A percentile compares a stretch with the other conserved stretches of the same genome.
These are phyloP conservation scores for Russula sp. DNA, from an alignment of 768 basidiomycete species.

Conservation along the genomic window DNA sequence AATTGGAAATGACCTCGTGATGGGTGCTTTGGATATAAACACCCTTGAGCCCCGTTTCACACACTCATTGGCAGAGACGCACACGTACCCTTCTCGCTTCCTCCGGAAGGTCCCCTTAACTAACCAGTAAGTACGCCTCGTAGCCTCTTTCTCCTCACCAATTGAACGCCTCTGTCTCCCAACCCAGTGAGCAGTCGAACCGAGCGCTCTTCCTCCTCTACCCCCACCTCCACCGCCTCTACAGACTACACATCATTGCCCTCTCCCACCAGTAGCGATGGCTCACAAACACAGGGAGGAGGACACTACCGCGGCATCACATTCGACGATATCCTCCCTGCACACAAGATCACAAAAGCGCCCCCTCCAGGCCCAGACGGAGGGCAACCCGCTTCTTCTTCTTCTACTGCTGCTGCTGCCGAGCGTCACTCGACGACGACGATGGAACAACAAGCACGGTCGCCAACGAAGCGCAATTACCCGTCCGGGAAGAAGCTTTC, in stretches of 20 bases:
- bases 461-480: not conserved
- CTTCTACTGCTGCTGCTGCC: too few relatives aligned
- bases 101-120: too few relatives aligned
- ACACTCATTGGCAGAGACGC: too few relatives aligned
- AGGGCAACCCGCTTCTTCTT: not conserved
- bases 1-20: too few relatives aligned
- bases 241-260: not conserved
- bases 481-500: not conserved
- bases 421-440: not conserved
- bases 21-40: too few relatives aligned
- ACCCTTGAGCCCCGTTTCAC: too few relatives aligned
- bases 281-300: not conserved
- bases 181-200: not conserved
- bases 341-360: conserved; percentile 16
- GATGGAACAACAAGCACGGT: not conserved
- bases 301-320: conserved; percentile 23
- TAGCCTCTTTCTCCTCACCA: too few relatives aligned
- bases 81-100: too few relatives aligned
- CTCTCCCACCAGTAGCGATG: too few relatives aligned
- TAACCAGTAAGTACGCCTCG: too few relatives aligned
- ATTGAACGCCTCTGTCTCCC: too few relatives aligned
- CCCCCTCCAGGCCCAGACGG: conserved; percentile 5
- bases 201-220: not conserved
- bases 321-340: conserved; percentile 16
- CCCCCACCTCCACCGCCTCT: not conserved